Evolutionary conservation across 2,329 filamentous ascomycete species (phyloP).

Genomic region (Curvularia lunata): DNA sequence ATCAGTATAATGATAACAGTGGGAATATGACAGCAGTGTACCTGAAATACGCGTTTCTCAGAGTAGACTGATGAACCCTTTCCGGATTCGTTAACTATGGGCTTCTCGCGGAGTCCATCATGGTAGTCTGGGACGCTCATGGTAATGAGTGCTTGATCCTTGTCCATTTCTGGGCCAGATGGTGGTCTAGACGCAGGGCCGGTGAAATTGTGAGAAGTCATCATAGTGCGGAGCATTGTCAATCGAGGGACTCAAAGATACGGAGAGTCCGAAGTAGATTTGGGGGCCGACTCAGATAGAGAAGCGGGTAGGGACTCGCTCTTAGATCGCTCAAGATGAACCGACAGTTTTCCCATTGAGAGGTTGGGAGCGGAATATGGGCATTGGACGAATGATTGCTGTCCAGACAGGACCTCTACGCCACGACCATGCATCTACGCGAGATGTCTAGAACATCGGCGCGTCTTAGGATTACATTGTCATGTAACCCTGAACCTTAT

Average conservation of each 20-base stretch:
- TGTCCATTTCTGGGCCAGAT: not conserved
- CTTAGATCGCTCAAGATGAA: not conserved
- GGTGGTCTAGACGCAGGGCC: not conserved
- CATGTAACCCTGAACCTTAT: not conserved
- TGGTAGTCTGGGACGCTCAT: not conserved
- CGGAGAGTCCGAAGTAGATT: no score
- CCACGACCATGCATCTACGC: not conserved
- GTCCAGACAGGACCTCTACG: not conserved
- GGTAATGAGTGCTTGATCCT: not conserved
- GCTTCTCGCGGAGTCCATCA: not conserved
- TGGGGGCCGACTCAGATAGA: not conserved
- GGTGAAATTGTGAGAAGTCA: not conserved
- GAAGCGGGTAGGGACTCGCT: no score
- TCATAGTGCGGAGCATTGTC: not conserved
- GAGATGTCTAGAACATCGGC: not conserved
- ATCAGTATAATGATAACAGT: not conserved
- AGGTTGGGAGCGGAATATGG: not conserved
- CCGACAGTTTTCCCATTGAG: not conserved
- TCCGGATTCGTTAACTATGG: no score
- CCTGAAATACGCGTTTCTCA: conserved; percentile 1
- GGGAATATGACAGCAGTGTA: not conserved
- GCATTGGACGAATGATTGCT: not conserved
- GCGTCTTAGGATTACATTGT: not conserved
- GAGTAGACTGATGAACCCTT: not conserved
- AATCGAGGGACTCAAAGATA: not conserved